A percentile compares a stretch with the other conserved stretches of the same genome.
Evolutionary conservation across 2,329 filamentous ascomycete genomes (phyloP).

Genomic region (Fusarium sp.): DNA sequence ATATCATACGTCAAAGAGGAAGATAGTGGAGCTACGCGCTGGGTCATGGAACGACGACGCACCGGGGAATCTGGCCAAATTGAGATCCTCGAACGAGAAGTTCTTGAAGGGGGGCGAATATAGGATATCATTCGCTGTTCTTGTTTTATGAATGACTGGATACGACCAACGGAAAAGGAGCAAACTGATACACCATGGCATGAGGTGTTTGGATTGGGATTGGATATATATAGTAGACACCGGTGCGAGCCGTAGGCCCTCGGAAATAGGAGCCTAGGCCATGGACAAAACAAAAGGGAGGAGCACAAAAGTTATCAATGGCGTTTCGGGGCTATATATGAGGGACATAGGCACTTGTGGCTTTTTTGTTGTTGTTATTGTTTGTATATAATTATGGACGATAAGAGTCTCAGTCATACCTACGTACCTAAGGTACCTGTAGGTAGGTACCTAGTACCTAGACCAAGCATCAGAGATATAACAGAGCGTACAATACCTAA

Average conservation of each 20-base stretch:
- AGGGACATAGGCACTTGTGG: not conserved
- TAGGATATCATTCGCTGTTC: conserved; percentile 36
- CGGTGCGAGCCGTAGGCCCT: conserved; percentile 14
- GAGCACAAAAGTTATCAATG: conserved; percentile 25
- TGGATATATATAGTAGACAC: conserved; percentile 24
- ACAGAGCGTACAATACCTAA: not conserved
- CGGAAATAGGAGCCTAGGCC: not conserved
- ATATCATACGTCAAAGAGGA: conserved; percentile 76
- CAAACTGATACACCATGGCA: conserved; percentile 10
- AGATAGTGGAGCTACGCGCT: conserved; percentile 65
- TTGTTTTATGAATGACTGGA: conserved; percentile 15
- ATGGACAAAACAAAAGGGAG: not conserved
- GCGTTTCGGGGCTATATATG: conserved; percentile 22
- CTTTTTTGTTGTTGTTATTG: conserved; percentile 4
- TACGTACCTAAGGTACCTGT: no score
- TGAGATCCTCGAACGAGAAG: conserved; percentile 71
- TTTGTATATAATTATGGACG: conserved; percentile 4
- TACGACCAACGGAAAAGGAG: not conserved
- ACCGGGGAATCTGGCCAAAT: conserved; percentile 72
- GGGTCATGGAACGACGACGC: conserved; percentile 75
- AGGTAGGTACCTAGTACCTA: not conserved
- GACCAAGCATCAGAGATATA: conserved; percentile 2
- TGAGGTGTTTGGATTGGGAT: conserved; percentile 29
- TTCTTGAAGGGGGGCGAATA: conserved; percentile 66
- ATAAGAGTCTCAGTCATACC: not conserved